A percentile compares a stretch with the other conserved stretches of the same genome.
Conservation (phyloP, 352 stramenopile species). For the Phytophthora nicotianae region DNA sequence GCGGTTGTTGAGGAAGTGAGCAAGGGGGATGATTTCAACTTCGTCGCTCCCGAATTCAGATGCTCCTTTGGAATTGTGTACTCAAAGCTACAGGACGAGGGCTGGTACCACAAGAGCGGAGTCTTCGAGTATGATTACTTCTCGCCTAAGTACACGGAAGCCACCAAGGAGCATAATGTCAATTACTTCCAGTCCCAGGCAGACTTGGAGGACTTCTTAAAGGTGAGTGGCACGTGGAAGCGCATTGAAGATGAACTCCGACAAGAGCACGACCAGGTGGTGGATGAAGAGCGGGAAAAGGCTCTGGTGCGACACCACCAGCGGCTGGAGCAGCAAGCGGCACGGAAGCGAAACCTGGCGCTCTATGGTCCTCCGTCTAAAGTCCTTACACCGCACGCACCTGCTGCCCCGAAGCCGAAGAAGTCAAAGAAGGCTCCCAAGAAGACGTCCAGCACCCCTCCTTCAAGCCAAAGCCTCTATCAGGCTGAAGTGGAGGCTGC, state of each 20-base stretch:
- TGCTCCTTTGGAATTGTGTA: slow-evolving; percentile 77
- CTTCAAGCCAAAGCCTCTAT: slow-evolving; percentile 23
- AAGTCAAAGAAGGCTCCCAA: slow-evolving; percentile 33
- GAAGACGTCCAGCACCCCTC: slow-evolving; percentile 17
- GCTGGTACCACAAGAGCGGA: slow-evolving; percentile 63
- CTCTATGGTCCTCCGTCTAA: slow-evolving; percentile 15
- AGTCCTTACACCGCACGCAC: not conserved
- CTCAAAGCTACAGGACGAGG: slow-evolving; percentile 55
- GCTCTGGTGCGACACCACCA: slow-evolving; percentile 48
- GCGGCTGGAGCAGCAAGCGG: slow-evolving; percentile 39
- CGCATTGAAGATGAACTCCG: slow-evolving; percentile 61
- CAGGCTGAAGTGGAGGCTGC: slow-evolving; percentile 35
- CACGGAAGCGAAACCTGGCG: slow-evolving; percentile 29
- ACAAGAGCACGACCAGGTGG: slow-evolving; percentile 52
- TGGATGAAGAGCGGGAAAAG: slow-evolving; percentile 59
- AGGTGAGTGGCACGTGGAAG: slow-evolving; percentile 60
- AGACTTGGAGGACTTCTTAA: slow-evolving; percentile 64
- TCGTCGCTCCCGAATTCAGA: slow-evolving; percentile 63
- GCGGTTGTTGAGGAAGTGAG: slow-evolving; percentile 10
- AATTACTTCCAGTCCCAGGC: slow-evolving; percentile 76
- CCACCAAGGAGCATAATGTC: slow-evolving; percentile 51
- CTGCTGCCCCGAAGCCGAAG: slow-evolving; percentile 28
- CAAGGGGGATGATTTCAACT: slow-evolving; percentile 45
- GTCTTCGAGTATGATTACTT: slow-evolving; percentile 88
- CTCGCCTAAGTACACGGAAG: slow-evolving; percentile 61